Conservation (phyloP, 176 grass and related monocot genomes). For the Triticum dicoccoides region DNA sequence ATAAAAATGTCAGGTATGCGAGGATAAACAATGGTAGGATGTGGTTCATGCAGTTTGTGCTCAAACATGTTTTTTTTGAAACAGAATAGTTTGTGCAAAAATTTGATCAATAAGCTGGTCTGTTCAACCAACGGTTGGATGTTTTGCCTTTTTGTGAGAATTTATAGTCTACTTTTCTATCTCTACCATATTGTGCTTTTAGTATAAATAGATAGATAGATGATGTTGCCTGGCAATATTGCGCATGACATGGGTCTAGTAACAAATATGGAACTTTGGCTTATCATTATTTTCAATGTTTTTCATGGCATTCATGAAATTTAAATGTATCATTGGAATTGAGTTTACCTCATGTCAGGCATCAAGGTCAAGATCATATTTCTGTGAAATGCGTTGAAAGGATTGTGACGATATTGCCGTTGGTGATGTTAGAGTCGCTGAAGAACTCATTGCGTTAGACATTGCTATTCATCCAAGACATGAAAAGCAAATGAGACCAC, state of each 20-base stretch:
- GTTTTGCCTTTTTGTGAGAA: neutral
- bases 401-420: too few species aligned
- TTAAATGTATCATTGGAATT: conserved; percentile 11
- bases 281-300: neutral
- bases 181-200: too few species aligned
- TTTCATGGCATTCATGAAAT: conserved; percentile 7
- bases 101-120: neutral
- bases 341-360: conserved; percentile 43
- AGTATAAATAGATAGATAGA: neutral
- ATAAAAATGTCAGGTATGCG: too few species aligned
- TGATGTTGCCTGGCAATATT: neutral
- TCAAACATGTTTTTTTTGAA: too few species aligned
- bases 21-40: too few species aligned
- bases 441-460: too few species aligned
- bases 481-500: too few species aligned
- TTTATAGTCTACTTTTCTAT: neutral
- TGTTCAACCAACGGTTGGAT: neutral
- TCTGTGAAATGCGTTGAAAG: too few species aligned
- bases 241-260: neutral
- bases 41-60: too few species aligned
- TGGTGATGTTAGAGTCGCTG: too few species aligned
- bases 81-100: neutral
- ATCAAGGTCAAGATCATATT: too few species aligned
- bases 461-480: too few species aligned
- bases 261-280: neutral